A percentile compares a stretch with the other conserved stretches of the same genome.
phyloP scores from a whole-genome alignment of 441 rosid genomes.

The Mallotus japonicus region DNA sequence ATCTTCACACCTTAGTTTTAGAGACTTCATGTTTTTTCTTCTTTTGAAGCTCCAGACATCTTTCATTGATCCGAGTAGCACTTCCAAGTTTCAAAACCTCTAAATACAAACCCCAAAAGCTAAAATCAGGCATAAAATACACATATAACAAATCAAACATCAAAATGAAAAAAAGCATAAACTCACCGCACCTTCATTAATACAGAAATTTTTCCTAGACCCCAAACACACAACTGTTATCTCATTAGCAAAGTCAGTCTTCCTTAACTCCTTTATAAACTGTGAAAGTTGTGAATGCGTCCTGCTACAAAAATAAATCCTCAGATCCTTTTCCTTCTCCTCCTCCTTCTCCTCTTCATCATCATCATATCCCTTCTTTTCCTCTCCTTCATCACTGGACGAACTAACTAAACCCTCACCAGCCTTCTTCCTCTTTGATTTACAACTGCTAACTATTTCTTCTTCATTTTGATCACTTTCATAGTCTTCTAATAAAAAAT shows the following conservation, averaged over 20 bases:
- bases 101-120: slow-evolving; percentile 30
- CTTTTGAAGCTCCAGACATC: slow-evolving; percentile 86
- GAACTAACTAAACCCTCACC: slow-evolving; percentile 38
- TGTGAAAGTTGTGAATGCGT: slow-evolving; percentile 96
- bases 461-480: slow-evolving; percentile 81
- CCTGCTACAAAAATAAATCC: slow-evolving; percentile 86
- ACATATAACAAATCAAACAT: neutral
- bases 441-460: slow-evolving; percentile 20
- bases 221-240: slow-evolving; percentile 70
- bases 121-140: slow-evolving; percentile 19
- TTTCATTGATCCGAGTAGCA: slow-evolving; percentile 64
- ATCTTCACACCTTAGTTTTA: slow-evolving; percentile 60
- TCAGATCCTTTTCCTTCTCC: slow-evolving; percentile 42
- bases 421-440: slow-evolving; percentile 58
- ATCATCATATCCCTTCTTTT: slow-evolving; percentile 31
- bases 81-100: slow-evolving; percentile 74
- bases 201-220: slow-evolving; percentile 82
- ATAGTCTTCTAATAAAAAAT: slow-evolving; percentile 78
- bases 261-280: slow-evolving; percentile 77
- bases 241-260: slow-evolving; percentile 54
- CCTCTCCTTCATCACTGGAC: slow-evolving; percentile 64
- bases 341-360: slow-evolving; percentile 59
- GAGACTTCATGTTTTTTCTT: slow-evolving; percentile 47
- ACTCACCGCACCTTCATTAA: slow-evolving; percentile 59
- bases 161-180: slow-evolving; percentile 5